These are phyloP conservation scores for Backusella circina DNA, from an alignment of 192 early-diverging fungal species.

Conservation along the genomic window DNA sequence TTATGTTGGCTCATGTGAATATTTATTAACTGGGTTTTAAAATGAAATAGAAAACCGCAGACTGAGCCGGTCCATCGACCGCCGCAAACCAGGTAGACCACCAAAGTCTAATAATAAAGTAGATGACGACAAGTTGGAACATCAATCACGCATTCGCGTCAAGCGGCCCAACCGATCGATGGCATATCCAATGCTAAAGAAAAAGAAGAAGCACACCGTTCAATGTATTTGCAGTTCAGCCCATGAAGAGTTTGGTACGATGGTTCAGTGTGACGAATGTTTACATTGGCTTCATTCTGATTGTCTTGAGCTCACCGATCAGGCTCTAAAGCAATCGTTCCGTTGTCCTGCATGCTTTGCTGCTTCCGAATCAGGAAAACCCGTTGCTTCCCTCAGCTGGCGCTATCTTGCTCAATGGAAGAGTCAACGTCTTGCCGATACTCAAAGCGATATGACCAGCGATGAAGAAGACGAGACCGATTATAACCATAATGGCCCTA, in stretches of 20 bases:
- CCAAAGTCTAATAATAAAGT: slow-evolving; percentile 1
- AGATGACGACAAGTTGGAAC: background rate
- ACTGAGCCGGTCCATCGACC: slow-evolving; percentile 4
- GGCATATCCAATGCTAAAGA: background rate
- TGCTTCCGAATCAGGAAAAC: background rate
- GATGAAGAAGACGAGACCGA: slow-evolving; percentile 18
- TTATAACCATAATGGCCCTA: background rate
- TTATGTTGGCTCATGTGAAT: slow-evolving; percentile 1
- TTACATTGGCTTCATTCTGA: slow-evolving; percentile 68
- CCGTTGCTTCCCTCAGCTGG: slow-evolving; percentile 12
- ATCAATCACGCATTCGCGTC: background rate
- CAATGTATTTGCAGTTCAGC: slow-evolving; percentile 47
- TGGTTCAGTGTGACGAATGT: slow-evolving; percentile 78
- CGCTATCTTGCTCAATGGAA: slow-evolving; percentile 27
- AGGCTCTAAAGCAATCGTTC: slow-evolving; percentile 54
- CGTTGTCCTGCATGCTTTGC: slow-evolving; percentile 50
- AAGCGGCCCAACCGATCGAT: background rate
- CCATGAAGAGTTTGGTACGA: slow-evolving; percentile 45
- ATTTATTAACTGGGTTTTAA: slow-evolving; percentile 5
- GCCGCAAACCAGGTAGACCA: slow-evolving; percentile 11
- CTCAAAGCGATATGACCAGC: slow-evolving; percentile 2
- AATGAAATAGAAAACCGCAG: background rate
- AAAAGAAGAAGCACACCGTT: slow-evolving; percentile 34
- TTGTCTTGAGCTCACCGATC: slow-evolving; percentile 58
- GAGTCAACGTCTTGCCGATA: slow-evolving; percentile 17